Conservation (phyloP, 345 rosid species). For the Erodium maritimum region DNA sequence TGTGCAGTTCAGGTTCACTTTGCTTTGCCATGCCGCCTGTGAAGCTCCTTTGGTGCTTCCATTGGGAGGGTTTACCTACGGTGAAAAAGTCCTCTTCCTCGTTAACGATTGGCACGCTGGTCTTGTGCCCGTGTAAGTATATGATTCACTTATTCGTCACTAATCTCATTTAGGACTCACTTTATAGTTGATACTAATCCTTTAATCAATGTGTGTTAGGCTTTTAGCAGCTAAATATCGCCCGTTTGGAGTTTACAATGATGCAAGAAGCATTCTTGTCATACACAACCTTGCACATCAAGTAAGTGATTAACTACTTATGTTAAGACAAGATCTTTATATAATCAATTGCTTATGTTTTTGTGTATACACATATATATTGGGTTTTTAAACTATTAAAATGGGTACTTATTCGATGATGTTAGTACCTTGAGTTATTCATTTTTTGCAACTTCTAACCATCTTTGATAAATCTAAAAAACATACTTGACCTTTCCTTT, state of each 20-base stretch:
- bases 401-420: too few relatives aligned
- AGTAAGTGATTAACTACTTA: constrained; percentile 36
- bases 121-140: constrained; percentile 88
- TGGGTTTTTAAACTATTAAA: too few relatives aligned
- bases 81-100: constrained; percentile 82
- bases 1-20: constrained; percentile 84
- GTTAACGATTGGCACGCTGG: constrained; percentile 99
- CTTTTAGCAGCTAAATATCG: constrained; percentile 85
- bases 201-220: constrained; percentile 21
- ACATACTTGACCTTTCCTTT: too few relatives aligned
- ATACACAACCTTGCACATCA: constrained; percentile 96
- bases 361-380: too few relatives aligned
- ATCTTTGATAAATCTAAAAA: too few relatives aligned
- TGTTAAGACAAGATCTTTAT: too few relatives aligned
- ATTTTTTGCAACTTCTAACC: too few relatives aligned
- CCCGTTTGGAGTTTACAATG: constrained; percentile 76
- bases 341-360: too few relatives aligned
- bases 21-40: constrained; percentile 92
- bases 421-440: too few relatives aligned
- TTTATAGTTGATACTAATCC: not conserved
- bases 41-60: constrained; percentile 96
- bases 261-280: constrained; percentile 68
- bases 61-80: constrained; percentile 83
- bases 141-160: constrained; percentile 1
- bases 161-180: not conserved